Percentiles rank a stretch among this genome's conserved stretches.
Conservation (phyloP, 2,329 filamentous ascomycete genomes). For the Fusarium sp. region DNA sequence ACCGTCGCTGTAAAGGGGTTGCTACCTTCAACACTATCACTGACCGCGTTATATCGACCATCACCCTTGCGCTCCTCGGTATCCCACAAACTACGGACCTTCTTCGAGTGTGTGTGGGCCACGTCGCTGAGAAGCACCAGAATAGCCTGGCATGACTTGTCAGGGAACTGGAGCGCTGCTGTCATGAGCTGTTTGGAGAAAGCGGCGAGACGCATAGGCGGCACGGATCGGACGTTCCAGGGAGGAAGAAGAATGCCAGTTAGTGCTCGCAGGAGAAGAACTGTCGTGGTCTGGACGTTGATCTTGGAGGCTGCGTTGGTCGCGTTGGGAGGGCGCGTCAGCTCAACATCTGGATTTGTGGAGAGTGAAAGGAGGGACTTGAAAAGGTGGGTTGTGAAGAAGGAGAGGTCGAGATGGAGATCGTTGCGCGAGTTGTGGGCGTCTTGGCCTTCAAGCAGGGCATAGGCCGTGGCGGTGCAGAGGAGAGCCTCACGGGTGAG, state of each 20-base stretch:
- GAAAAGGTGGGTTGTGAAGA: constrained; percentile 96
- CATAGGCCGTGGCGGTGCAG: constrained; percentile 95
- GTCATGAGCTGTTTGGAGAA: constrained; percentile 94
- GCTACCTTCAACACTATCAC: constrained; percentile 80
- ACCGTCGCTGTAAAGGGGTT: constrained; percentile 92
- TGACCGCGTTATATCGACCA: constrained; percentile 81
- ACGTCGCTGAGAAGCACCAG: constrained; percentile 83
- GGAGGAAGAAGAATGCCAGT: constrained; percentile 83
- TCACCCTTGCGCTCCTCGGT: constrained; percentile 94
- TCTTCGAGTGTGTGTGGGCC: constrained; percentile 82
- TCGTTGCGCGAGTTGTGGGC: constrained; percentile 83
- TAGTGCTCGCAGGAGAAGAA: constrained; percentile 88
- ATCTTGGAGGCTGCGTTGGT: constrained; percentile 70
- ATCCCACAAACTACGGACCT: constrained; percentile 89
- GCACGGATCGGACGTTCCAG: constrained; percentile 77
- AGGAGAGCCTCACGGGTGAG: constrained; percentile 87
- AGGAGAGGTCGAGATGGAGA: constrained; percentile 90
- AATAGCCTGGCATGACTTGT: constrained; percentile 86
- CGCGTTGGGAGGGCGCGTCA: constrained; percentile 62
- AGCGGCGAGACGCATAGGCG: constrained; percentile 86
- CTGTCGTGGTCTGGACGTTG: constrained; percentile 94
- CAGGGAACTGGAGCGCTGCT: constrained; percentile 83
- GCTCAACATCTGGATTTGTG: constrained; percentile 87
- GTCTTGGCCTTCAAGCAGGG: constrained; percentile 94
- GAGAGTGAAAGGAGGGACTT: constrained; percentile 82